Base-by-base conservation (phyloP, 345 rosid genomes). In the Lepidium sativum region DNA sequence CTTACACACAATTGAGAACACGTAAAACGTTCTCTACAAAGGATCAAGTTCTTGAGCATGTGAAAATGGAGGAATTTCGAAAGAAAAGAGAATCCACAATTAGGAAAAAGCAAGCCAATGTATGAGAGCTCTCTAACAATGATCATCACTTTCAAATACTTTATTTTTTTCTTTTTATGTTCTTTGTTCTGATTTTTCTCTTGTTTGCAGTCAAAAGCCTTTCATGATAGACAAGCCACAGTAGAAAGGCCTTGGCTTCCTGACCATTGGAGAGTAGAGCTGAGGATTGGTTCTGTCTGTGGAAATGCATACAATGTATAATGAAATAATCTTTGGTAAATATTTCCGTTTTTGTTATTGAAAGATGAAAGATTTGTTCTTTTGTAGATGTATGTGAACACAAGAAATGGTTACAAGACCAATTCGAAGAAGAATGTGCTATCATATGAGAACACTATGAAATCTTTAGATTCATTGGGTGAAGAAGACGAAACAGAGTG, bases 21-120 rank as follows among this genome's bases (percentile, higher is more conserved):
- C 76, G 86, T 48, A 63, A 75, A 38, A 82, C 67, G 54, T 80
- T 78, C 59, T 78, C 27, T 27, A 76, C 80, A 20, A 86, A 76
- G 78, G 82, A 79, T 67, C 83, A 78, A 18, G 73, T 86, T 49
- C 55, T 84, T 54, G 73, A 27, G 40, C 58, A 76, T 67, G 16
- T 42, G 12, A 35, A 53, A 54, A 63, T 42, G 60, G 42, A 54
- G 58, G 55, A 68, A 32, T n/a, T 59, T 40, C 70, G 44, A 75
- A 48, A 58, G 21, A 8, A 48, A 37, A 40, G 61, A 66, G 56
- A 50, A 21, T 37, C 55, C 6, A 67, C 25, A 21, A 51, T 54
- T 42, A 2, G 38, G n/a, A 67, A 23, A 23, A 48, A 14, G 48
- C 63, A 70, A 68, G 83, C 60, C 67, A 76, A 68, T 70, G 64